Evolutionary conservation across 495 filamentous ascomycete genomes (phyloP), one percentile per base, ranked within the genome.

Genomic region (Arthonia radiata): DNA sequence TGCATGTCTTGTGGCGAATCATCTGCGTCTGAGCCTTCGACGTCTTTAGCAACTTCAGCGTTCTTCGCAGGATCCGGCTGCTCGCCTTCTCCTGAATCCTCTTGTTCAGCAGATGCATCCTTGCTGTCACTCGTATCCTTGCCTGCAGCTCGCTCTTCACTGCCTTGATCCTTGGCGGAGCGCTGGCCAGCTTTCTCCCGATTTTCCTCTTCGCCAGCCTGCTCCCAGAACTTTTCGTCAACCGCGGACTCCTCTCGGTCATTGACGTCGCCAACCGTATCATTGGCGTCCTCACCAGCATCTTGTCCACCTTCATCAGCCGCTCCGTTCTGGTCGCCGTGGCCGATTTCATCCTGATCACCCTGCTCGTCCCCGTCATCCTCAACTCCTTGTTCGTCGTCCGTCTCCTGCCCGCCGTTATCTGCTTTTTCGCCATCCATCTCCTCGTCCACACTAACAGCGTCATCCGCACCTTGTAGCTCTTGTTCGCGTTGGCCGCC

Each of bases 161-260:
- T 73, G 35, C 78, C 58, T 26, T 80, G 74, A 25, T 92, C 77
- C 37, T 83, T 82, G n/a, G n/a, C n/a, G n/a, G n/a, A n/a, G n/a
- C n/a, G n/a, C n/a, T n/a, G n/a, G n/a, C n/a, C n/a, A n/a, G n/a
- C n/a, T n/a, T n/a, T n/a, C 28, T 79, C 68, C 16, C 71, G 55
- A 9, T 71, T 54, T 10, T 80, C 71, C n/a, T n/a, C n/a, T 26
- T 78, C 71, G 11, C 60, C 65, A 23, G 63, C 64, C 5, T 74
- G 81, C 47, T 94, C 80, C 86, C 86, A 97, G 54, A 93, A 71
- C 53, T 93, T 94, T 49, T 97, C 86, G 44, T 97, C 86, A 1
- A 97, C 71, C 10, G 81, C 78, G 11, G 66, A 71, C 4, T 77
- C 68, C 36, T 89, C 81, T 12, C 90, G 54, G 36, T 82, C 78